Evolutionary conservation across 2,329 filamentous ascomycete genomes (phyloP).

Genomic region (Camillea tinctor): DNA sequence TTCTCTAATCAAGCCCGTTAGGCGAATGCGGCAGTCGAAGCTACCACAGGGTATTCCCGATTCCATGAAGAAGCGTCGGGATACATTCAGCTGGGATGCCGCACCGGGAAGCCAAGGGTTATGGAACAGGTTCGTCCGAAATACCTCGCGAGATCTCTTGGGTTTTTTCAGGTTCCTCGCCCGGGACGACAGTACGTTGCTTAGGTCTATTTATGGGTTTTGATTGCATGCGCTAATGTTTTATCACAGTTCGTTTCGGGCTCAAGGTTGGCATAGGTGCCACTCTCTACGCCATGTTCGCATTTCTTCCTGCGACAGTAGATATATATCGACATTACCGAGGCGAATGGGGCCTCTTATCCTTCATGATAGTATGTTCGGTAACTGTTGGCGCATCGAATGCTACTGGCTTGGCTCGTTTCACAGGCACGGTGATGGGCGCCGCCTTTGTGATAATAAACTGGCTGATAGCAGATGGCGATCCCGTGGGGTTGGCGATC

Average conservation of each 20-base stretch:
- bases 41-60: constrained; percentile 56
- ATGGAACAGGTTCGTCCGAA: constrained; percentile 42
- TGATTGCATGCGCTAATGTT: constrained; percentile 20
- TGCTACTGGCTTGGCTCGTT: constrained; percentile 83
- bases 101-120: constrained; percentile 40
- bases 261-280: constrained; percentile 93
- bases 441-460: constrained; percentile 71
- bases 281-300: constrained; percentile 81
- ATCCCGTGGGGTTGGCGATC: constrained; percentile 72
- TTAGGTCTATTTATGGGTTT: background rate
- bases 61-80: constrained; percentile 49
- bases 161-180: constrained; percentile 47
- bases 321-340: constrained; percentile 84
- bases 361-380: constrained; percentile 96
- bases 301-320: constrained; percentile 76
- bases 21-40: constrained; percentile 51
- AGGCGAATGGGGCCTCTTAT: constrained; percentile 94
- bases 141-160: constrained; percentile 46
- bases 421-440: constrained; percentile 82
- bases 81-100: constrained; percentile 57
- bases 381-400: constrained; percentile 98
- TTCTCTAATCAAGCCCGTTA: constrained; percentile 41
- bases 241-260: constrained; percentile 63
- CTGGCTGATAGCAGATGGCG: constrained; percentile 75
- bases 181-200: constrained; percentile 50